phyloP scores from a whole-genome alignment of 495 filamentous ascomycete genomes.

The Xylaria acuta region DNA sequence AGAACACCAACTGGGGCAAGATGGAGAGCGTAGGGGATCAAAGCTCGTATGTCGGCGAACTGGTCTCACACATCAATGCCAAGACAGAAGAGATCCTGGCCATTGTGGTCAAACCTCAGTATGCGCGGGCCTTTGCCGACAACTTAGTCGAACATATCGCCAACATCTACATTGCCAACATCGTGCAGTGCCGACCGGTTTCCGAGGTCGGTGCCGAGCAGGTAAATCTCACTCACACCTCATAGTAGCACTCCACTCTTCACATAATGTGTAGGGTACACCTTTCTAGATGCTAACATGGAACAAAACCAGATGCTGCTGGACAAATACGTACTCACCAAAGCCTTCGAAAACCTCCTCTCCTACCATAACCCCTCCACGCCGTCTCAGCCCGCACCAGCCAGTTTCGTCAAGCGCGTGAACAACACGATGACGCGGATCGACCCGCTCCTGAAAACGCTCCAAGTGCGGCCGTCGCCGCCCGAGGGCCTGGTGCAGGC shows the following conservation, averaged over 20 bases:
- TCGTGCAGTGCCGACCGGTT: conserved; percentile 88
- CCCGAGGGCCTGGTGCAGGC: conserved; percentile 95
- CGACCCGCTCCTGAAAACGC: conserved; percentile 91
- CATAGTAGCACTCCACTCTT: background rate
- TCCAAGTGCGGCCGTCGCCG: conserved; percentile 90
- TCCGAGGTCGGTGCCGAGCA: conserved; percentile 97
- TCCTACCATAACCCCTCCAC: conserved; percentile 55
- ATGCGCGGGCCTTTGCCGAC: conserved; percentile 92
- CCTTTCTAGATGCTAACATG: conserved; percentile 8
- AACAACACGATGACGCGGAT: conserved; percentile 83
- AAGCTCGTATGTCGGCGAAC: conserved; percentile 85
- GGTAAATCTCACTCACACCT: conserved; percentile 49
- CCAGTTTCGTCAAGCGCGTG: conserved; percentile 85
- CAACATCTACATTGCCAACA: conserved; percentile 77
- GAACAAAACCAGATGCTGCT: conserved; percentile 72
- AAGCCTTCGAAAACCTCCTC: conserved; percentile 73
- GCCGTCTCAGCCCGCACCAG: conserved; percentile 55
- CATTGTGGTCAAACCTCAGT: conserved; percentile 88
- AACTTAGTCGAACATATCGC: conserved; percentile 87
- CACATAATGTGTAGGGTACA: background rate
- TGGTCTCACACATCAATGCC: conserved; percentile 72
- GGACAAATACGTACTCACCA: conserved; percentile 90
- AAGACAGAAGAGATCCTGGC: conserved; percentile 75
- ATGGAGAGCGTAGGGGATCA: conserved; percentile 96
- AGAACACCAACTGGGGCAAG: conserved; percentile 92